phyloP scores from a whole-genome alignment of 768 basidiomycete species.

The Leucosporidium scottii region DNA sequence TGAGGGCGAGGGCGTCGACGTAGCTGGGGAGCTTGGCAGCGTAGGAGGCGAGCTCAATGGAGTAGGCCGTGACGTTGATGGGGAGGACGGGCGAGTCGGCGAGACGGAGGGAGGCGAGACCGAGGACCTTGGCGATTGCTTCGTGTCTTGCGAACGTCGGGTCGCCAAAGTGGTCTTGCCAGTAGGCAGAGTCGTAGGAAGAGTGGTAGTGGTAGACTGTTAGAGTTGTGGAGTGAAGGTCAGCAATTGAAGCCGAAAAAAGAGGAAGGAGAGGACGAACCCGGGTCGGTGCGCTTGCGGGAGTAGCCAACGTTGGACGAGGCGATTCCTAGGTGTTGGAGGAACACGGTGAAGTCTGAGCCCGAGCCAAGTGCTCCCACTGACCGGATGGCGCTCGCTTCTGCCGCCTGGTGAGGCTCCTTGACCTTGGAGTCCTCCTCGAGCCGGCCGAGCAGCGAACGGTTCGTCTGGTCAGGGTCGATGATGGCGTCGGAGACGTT shows the following conservation, averaged over 20 bases:
- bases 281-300: conserved; percentile 43
- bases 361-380: conserved; percentile 17
- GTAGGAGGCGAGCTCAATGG: background rate
- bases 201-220: conserved; percentile 35
- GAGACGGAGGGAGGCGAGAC: conserved; percentile 27
- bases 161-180: conserved; percentile 70
- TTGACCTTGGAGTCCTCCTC: conserved; percentile 28
- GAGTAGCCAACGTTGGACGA: conserved; percentile 40
- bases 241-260: conserved; percentile 24
- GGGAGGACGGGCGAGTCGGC: conserved; percentile 34
- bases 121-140: conserved; percentile 33
- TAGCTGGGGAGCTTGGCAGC: background rate
- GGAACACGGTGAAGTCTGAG: conserved; percentile 76
- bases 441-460: background rate
- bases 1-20: background rate
- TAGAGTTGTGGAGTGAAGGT: background rate
- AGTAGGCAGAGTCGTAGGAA: conserved; percentile 64
- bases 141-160: conserved; percentile 63
- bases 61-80: conserved; percentile 34
- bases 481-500: conserved; percentile 61
- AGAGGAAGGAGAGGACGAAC: conserved; percentile 40
- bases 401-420: conserved; percentile 51
- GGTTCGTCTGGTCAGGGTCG: conserved; percentile 55
- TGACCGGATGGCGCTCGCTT: conserved; percentile 29
- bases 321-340: conserved; percentile 67